These are phyloP conservation scores for Calonectria leucothoes DNA, from an alignment of 2,329 filamentous ascomycete species.

Conservation along the genomic window DNA sequence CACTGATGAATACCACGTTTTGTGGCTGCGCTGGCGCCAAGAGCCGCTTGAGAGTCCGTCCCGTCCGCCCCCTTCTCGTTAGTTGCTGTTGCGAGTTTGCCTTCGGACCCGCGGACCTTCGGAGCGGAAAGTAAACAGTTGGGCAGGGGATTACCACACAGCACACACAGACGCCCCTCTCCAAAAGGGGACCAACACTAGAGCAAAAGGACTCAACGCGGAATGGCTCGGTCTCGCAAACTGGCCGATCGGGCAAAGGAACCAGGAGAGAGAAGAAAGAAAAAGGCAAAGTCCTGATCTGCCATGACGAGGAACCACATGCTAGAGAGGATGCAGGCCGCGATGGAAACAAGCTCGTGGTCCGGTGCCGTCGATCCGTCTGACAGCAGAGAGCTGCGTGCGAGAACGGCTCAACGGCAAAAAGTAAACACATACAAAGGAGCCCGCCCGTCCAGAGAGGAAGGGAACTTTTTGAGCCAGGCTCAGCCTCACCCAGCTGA, in stretches of 20 bases:
- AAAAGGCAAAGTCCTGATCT: neutral
- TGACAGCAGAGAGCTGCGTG: neutral
- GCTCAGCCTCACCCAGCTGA: neutral
- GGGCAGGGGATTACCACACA: neutral
- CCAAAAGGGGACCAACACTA: too few relatives aligned
- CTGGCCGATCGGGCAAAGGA: neutral
- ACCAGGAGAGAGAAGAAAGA: neutral
- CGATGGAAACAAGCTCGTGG: neutral
- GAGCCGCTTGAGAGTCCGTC: too few relatives aligned
- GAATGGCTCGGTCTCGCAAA: neutral
- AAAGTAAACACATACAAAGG: neutral
- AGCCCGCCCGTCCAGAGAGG: neutral
- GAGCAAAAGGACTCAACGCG: neutral
- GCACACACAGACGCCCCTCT: neutral
- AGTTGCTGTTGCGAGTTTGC: neutral
- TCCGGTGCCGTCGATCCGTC: neutral
- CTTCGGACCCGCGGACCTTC: neutral
- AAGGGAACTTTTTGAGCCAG: neutral
- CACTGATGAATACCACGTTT: constrained; percentile 6
- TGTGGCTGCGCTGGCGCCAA: neutral
- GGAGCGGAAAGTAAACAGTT: neutral
- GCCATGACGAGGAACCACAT: neutral
- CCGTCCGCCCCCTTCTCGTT: neutral
- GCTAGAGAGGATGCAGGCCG: neutral
- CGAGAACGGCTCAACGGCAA: neutral